Percentiles rank a stretch among this genome's conserved stretches.
Evolutionary conservation across 163 green algal genomes (phyloP).

Genomic region (Scenedesmus sp.): DNA sequence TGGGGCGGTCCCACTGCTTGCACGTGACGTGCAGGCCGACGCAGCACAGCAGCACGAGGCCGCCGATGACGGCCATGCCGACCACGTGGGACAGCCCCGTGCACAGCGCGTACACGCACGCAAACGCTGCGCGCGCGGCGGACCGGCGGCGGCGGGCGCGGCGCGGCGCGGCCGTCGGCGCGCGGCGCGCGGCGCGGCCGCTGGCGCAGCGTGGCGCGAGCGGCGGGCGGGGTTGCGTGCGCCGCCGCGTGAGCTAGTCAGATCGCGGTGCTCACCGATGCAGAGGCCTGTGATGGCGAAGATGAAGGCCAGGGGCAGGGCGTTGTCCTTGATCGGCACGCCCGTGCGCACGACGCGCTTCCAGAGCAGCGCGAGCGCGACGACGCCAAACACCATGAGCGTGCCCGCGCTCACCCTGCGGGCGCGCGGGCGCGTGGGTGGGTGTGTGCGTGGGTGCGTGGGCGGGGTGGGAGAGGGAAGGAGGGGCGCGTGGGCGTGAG

Average conservation of each 20-base stretch:
- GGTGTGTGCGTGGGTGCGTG: too few relatives aligned
- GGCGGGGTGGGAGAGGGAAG: too few relatives aligned
- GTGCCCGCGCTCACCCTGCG: slow-evolving; percentile 32
- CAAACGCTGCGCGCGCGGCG: slow-evolving; percentile 1
- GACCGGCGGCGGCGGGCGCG: not conserved
- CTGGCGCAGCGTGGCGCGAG: too few relatives aligned
- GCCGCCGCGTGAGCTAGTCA: too few relatives aligned
- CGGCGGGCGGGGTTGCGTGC: too few relatives aligned
- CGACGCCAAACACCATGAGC: slow-evolving; percentile 42
- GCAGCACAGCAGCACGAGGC: not conserved
- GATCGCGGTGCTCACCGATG: slow-evolving; percentile 30
- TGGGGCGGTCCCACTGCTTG: slow-evolving; percentile 1
- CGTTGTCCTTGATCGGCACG: not conserved
- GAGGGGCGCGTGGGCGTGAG: not conserved
- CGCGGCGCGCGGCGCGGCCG: too few relatives aligned
- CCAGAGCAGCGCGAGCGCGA: slow-evolving; percentile 42
- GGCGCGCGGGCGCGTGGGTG: too few relatives aligned
- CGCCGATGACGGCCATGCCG: slow-evolving; percentile 6
- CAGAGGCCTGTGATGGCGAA: not conserved
- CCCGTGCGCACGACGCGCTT: slow-evolving; percentile 10
- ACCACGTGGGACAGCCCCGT: not conserved
- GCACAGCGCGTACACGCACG: slow-evolving; percentile 5
- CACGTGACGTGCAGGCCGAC: slow-evolving; percentile 23
- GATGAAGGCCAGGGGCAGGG: not conserved
- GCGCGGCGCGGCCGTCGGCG: too few relatives aligned